Conservation (phyloP, 2,329 filamentous ascomycete species). For the Magnaporthiopsis incrustans region DNA sequence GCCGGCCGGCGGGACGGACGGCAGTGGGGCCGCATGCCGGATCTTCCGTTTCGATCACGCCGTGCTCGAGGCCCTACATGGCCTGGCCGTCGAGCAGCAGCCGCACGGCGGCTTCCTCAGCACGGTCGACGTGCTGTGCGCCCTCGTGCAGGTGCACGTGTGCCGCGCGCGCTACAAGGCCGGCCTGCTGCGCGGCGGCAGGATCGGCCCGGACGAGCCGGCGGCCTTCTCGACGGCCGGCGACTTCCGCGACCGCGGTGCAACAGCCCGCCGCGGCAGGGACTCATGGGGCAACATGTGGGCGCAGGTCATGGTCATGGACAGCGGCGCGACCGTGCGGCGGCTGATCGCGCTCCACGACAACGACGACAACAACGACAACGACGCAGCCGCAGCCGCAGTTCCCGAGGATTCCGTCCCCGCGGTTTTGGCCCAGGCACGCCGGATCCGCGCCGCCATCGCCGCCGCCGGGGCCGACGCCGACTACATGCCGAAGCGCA, state of each 20-base stretch:
- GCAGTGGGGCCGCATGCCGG: too few relatives aligned
- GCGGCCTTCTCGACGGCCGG: neutral
- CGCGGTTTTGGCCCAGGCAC: neutral
- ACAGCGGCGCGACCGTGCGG: neutral
- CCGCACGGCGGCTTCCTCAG: neutral
- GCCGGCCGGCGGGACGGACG: too few relatives aligned
- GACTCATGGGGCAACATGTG: neutral
- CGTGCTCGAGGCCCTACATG: neutral
- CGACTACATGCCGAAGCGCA: neutral
- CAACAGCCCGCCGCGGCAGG: too few relatives aligned
- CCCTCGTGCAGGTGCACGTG: neutral
- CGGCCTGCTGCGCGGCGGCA: neutral
- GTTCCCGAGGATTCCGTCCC: neutral
- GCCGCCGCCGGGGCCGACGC: neutral
- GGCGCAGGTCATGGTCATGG: neutral
- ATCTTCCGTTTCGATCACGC: neutral
- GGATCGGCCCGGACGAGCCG: neutral
- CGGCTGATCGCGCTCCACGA: neutral
- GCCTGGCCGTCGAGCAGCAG: too few relatives aligned
- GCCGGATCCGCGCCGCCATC: neutral
- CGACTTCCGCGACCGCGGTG: neutral
- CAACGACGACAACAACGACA: neutral
- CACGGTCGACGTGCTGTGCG: neutral
- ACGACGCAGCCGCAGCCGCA: neutral
- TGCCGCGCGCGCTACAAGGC: neutral